Evolutionary conservation across 1,284 basidiomycete species (phyloP).

Genomic region (Ustilago xerochloae): DNA sequence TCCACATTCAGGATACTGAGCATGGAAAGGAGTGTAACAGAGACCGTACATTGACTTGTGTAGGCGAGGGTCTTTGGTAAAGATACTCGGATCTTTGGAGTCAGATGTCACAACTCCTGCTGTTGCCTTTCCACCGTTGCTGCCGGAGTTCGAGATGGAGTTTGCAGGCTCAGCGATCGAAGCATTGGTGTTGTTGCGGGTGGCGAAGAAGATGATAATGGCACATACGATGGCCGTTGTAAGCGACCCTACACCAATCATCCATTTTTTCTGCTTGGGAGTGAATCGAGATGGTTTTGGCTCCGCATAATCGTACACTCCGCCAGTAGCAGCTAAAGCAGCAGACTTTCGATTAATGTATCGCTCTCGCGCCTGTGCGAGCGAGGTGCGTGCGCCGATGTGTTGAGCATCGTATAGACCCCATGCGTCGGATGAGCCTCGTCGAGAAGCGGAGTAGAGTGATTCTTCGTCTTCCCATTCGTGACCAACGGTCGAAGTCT

Average conservation of each 20-base stretch:
- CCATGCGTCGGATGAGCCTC: conserved; percentile 35
- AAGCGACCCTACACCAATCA: conserved; percentile 23
- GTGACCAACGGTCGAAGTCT: background rate
- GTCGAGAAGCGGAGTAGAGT: conserved; percentile 6
- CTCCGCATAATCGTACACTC: conserved; percentile 15
- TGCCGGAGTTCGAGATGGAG: background rate
- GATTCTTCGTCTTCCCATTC: conserved; percentile 23
- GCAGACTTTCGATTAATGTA: conserved; percentile 51
- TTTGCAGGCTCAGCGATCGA: conserved; percentile 17
- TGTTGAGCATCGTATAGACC: conserved; percentile 24
- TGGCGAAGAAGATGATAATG: conserved; percentile 46
- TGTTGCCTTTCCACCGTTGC: conserved; percentile 1
- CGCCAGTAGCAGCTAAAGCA: conserved; percentile 11
- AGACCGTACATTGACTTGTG: conserved; percentile 74
- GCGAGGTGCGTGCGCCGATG: conserved; percentile 12
- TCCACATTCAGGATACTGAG: conserved; percentile 69
- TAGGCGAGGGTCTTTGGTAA: conserved; percentile 75
- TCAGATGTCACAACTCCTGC: conserved; percentile 64
- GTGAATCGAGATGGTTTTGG: conserved; percentile 27
- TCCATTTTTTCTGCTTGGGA: conserved; percentile 31
- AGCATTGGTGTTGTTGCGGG: conserved; percentile 28
- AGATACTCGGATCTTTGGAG: conserved; percentile 75
- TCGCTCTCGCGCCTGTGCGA: conserved; percentile 45
- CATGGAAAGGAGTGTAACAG: conserved; percentile 59
- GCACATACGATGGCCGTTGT: conserved; percentile 29